Base-by-base conservation (phyloP, 441 rosid genomes). In the Biscutella auriculata region DNA sequence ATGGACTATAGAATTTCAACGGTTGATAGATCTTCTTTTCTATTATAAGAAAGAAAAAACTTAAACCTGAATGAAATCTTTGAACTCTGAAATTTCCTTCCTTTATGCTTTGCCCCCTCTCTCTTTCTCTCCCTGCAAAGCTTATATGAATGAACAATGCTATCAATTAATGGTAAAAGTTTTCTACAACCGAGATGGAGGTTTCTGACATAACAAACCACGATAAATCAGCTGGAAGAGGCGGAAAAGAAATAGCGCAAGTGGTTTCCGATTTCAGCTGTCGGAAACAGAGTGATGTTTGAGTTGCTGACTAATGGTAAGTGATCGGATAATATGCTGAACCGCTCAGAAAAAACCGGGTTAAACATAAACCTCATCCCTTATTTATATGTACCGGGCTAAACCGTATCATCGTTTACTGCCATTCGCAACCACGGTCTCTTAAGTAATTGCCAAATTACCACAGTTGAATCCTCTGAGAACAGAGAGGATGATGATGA, bases 391-490 rank as follows among this genome's bases (percentile, higher is more conserved):
- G 17, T 19, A 46, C 49, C 62, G 54, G 46, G 39, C 16, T 25
- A 41, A 6, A 48, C 16, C 27, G 8, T 10, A 8, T 26, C 28
- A 8, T 28, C 25, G 12, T 28, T 48, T 40, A 27, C 21, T 4
- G 15, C 32, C 19, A 36, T 21, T 29, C 3, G 49, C 30, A 48
- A 41, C 28, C 28, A 35, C 13, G 25, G 3, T 16, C 27, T 4
- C 54, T 9, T 26, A 8, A 16, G 34, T 13, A 60, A 17, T 11
- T 32, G 7, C 40, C 41, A 50, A 28, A 19, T 66, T 51, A 11
- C 48, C 47, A 11, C 96, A 85, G 14, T 72, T 77, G 69, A 83
- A 85, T 8, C 87, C 87, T 6, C 72, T 70, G 72, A 94, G 85
- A 41, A 82, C 56, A 0, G 96, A 85, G 51, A 82, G 73, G 23